Percentiles rank a stretch among this genome's conserved stretches.
Conservation (phyloP, 164 flowering plant species). For the Vitis riparia region DNA sequence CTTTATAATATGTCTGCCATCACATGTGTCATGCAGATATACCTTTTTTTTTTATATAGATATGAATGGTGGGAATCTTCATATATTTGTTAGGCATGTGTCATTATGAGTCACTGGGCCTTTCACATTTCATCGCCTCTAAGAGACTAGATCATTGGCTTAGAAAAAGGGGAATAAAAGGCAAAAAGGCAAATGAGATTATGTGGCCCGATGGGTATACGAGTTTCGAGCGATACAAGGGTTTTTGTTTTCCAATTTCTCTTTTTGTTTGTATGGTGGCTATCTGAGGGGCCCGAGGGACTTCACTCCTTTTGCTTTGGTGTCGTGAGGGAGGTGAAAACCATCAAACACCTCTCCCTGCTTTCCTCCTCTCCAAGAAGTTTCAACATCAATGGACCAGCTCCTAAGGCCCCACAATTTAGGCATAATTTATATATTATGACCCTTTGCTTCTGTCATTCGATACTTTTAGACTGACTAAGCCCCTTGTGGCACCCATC, state of each 20-base stretch:
- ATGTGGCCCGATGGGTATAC: constrained; percentile 9
- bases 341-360: no score
- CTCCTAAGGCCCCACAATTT: no score
- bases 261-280: constrained; percentile 26
- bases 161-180: neutral
- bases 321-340: neutral
- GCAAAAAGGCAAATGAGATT: neutral
- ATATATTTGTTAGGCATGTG: neutral
- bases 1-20: constrained; percentile 5
- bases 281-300: constrained; percentile 19
- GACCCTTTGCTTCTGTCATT: no score
- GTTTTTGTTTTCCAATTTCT: neutral
- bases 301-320: constrained; percentile 8
- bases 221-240: constrained; percentile 7
- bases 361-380: neutral
- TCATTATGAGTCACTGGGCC: neutral
- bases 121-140: neutral
- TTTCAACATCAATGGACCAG: neutral
- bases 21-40: neutral
- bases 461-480: no score
- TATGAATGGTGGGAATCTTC: no score
- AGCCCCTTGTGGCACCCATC: no score
- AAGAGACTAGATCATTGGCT: neutral
- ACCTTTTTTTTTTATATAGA: no score
- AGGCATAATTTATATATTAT: no score